Evolutionary conservation across 1,139 yeast genomes (phyloP).

Genomic region (Saccharomyces hybrid): DNA sequence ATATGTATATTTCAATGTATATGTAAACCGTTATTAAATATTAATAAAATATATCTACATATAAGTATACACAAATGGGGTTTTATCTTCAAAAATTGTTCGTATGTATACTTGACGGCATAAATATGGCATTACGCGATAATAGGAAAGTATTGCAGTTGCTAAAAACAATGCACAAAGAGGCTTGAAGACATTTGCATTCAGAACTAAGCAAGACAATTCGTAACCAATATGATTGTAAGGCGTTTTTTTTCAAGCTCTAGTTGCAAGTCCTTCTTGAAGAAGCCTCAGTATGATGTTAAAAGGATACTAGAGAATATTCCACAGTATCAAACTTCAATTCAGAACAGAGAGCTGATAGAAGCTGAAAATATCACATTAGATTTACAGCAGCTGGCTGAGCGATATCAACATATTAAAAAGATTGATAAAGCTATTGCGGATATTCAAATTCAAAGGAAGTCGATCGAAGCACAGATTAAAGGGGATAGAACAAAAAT

Average conservation of each 20-base stretch:
- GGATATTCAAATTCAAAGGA: slow-evolving; percentile 28
- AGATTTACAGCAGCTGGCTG: slow-evolving; percentile 33
- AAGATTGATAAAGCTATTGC: slow-evolving; percentile 20
- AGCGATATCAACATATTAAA: slow-evolving; percentile 22
- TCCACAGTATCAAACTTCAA: slow-evolving; percentile 39
- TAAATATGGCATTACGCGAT: not conserved
- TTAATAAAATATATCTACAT: not conserved
- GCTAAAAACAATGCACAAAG: not conserved
- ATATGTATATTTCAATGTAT: not conserved
- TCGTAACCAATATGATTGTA: not conserved
- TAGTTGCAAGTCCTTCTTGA: slow-evolving; percentile 6
- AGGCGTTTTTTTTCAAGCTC: not conserved
- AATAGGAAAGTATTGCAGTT: not conserved
- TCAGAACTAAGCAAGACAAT: not conserved
- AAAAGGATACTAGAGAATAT: slow-evolving; percentile 39
- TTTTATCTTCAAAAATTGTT: not conserved
- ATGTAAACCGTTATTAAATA: not conserved
- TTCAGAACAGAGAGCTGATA: slow-evolving; percentile 40
- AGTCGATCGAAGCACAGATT: slow-evolving; percentile 25
- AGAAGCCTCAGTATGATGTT: slow-evolving; percentile 44
- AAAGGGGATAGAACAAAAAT: slow-evolving; percentile 19
- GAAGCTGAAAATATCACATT: slow-evolving; percentile 24
- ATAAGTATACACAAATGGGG: not conserved
- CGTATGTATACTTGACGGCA: not conserved
- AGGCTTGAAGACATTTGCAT: not conserved